A percentile compares a stretch with the other conserved stretches of the same genome.
phyloP scores from a whole-genome alignment of 805 yeast species.

The Komagataella pastoris region DNA sequence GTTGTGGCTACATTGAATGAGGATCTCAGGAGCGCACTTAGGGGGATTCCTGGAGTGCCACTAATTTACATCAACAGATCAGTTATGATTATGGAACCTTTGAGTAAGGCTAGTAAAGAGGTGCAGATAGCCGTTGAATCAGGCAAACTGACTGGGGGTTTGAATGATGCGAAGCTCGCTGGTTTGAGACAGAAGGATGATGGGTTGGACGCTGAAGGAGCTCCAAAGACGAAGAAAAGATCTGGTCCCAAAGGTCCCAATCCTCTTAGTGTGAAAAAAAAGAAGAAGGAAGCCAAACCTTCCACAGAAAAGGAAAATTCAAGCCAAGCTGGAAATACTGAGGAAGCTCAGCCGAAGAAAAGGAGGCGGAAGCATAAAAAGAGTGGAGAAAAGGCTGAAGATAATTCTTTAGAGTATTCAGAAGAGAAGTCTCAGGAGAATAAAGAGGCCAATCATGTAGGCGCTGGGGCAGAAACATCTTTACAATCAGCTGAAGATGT shows the following conservation, averaged over 20 bases:
- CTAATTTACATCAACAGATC: constrained; percentile 76
- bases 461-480: background rate
- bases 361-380: background rate
- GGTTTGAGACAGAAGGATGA: constrained; percentile 20
- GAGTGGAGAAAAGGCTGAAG: background rate
- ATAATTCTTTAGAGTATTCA: background rate
- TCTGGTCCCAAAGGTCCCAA: constrained; percentile 77
- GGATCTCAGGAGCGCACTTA: constrained; percentile 49
- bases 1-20: constrained; percentile 77
- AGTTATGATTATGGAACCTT: constrained; percentile 93
- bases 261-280: constrained; percentile 81
- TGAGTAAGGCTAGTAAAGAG: constrained; percentile 54
- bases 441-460: background rate
- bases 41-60: constrained; percentile 84
- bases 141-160: constrained; percentile 61
- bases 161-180: constrained; percentile 48
- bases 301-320: background rate
- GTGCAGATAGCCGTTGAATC: constrained; percentile 41
- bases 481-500: background rate
- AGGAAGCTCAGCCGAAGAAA: background rate
- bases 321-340: background rate
- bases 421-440: background rate
- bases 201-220: constrained; percentile 9
- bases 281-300: constrained; percentile 17
- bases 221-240: constrained; percentile 27